Evolutionary conservation across 2,329 filamentous ascomycete genomes (phyloP).

Genomic region (Penicillium sclerotiorum): DNA sequence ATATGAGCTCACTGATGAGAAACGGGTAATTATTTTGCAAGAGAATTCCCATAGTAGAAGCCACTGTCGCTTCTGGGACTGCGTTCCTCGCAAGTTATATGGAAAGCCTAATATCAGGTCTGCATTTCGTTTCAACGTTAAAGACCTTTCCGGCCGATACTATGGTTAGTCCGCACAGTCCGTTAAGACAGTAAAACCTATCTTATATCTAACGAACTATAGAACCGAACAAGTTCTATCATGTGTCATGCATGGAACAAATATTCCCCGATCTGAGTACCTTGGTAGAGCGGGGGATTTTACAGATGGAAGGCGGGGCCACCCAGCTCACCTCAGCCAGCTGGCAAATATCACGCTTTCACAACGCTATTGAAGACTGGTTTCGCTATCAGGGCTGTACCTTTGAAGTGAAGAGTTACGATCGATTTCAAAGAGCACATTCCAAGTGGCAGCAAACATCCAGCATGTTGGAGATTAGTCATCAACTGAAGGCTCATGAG

Average conservation of each 20-base stretch:
- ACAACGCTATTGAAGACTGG: conserved; percentile 15
- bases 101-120: too few relatives aligned
- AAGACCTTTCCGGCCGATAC: too few relatives aligned
- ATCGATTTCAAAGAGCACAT: too few relatives aligned
- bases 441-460: too few relatives aligned
- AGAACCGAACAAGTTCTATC: conserved; percentile 5
- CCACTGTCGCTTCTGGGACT: too few relatives aligned
- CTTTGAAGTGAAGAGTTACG: conserved; percentile 9
- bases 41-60: conserved; percentile 9
- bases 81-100: too few relatives aligned
- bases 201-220: not conserved
- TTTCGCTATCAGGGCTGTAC: conserved; percentile 11
- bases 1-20: conserved; percentile 2
- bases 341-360: too few relatives aligned
- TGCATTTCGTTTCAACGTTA: too few relatives aligned
- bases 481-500: too few relatives aligned
- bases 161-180: not conserved
- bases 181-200: not conserved
- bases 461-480: too few relatives aligned
- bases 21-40: conserved; percentile 8
- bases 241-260: not conserved
- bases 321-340: conserved; percentile 3
- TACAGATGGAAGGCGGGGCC: conserved; percentile 1
- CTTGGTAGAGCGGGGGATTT: conserved; percentile 1
- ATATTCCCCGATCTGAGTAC: not conserved